phyloP scores from a whole-genome alignment of 2,329 filamentous ascomycete genomes.

The Ilyonectria sp. region DNA sequence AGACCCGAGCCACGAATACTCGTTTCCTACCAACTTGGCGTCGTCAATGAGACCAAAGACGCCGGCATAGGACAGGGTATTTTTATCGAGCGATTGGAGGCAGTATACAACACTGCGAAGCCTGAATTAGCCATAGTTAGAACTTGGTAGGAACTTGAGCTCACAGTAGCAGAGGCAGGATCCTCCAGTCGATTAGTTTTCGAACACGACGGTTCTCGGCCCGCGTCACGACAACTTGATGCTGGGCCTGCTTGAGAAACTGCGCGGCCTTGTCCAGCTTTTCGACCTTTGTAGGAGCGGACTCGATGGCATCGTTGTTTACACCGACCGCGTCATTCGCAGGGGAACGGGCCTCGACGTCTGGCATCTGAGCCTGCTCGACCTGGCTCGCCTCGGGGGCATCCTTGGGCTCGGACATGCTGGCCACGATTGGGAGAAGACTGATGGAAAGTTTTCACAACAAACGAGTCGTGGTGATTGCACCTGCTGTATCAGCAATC shows the following conservation, averaged over 20 bases:
- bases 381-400: not conserved
- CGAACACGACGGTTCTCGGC: not conserved
- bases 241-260: not conserved
- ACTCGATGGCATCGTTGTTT: not conserved
- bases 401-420: no score
- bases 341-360: not conserved
- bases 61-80: conserved; percentile 70
- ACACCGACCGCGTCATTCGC: no score
- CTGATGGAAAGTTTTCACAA: no score
- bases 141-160: not conserved
- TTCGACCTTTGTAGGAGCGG: not conserved
- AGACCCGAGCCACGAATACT: conserved; percentile 77
- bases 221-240: not conserved
- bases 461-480: no score
- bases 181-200: not conserved
- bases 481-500: no score
- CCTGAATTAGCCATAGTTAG: not conserved
- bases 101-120: not conserved
- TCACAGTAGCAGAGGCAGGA: not conserved
- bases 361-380: not conserved
- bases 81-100: conserved; percentile 50
- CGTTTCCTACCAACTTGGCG: conserved; percentile 59
- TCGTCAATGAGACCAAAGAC: conserved; percentile 74
- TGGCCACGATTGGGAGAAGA: no score
- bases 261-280: not conserved